These are phyloP conservation scores for Apiospora pterosperma DNA, from an alignment of 2,329 filamentous ascomycete species.

Conservation along the genomic window DNA sequence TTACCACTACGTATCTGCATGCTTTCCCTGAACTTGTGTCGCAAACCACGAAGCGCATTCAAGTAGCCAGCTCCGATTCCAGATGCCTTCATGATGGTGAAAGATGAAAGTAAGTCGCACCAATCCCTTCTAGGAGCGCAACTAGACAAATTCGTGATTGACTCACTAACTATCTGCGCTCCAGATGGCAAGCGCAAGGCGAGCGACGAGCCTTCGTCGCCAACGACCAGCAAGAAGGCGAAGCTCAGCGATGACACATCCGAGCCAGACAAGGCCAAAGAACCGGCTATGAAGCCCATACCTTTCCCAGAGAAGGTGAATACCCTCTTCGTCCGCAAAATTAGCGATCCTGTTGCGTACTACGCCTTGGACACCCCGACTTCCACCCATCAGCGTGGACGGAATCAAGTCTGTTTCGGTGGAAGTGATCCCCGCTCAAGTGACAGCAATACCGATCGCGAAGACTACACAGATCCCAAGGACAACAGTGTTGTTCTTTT, in stretches of 20 bases:
- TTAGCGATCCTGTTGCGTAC: not conserved
- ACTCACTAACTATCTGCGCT: slow-evolving; percentile 6
- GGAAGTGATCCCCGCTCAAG: not conserved
- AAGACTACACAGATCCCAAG: not conserved
- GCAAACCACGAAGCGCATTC: slow-evolving; percentile 2
- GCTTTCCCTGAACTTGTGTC: slow-evolving; percentile 2
- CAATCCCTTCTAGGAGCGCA: not conserved
- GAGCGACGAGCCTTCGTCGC: slow-evolving; percentile 59
- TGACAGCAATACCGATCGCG: not conserved
- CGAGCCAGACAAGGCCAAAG: slow-evolving; percentile 38
- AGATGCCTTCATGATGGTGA: slow-evolving; percentile 25
- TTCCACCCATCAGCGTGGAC: not conserved
- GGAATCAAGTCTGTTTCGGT: too few species aligned
- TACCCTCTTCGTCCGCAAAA: not conserved
- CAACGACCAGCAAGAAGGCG: slow-evolving; percentile 61
- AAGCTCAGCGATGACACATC: slow-evolving; percentile 45
- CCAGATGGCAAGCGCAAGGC: slow-evolving; percentile 70
- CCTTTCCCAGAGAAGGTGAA: slow-evolving; percentile 84
- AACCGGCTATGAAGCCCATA: slow-evolving; percentile 59
- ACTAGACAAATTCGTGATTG: not conserved
- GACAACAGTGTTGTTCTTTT: not conserved
- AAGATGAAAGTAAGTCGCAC: slow-evolving; percentile 36
- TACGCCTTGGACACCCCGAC: not conserved
- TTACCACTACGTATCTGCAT: slow-evolving; percentile 6
- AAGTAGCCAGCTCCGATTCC: not conserved